Evolutionary conservation across 2,329 filamentous ascomycete species (phyloP), one percentile per base, ranked within the genome.

Genomic region (Coniella lustricola): DNA sequence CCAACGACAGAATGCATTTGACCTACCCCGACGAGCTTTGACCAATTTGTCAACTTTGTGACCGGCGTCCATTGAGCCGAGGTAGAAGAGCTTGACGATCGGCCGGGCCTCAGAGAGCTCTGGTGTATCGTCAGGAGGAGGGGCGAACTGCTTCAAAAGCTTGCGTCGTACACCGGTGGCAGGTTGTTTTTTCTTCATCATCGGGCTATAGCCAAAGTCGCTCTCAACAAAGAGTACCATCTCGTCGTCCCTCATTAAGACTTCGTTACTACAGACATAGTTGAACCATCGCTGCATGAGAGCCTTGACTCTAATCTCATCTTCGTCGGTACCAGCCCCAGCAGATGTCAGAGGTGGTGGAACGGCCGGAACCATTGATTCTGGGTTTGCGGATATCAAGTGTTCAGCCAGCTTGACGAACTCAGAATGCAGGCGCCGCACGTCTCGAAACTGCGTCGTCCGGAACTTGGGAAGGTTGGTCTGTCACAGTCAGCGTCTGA

Each of bases 201-300:
- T 86, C 1, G 93, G 93, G 61, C 90, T 96, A 67, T 98, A 98
- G 35, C 93, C 93, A 65, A 96, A 97, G 65, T 98, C 93, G 63
- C 89, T 95, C 69, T 98, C 93, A n/a, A 98, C 90, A 60, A 98
- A 98, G 52, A 97, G 83, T 4, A 96, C 82, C 82, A 97, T 91
- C 69, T 98, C 93, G 54, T 97, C 91, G 63, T 98, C 93, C 54
- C 86, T 82, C 74, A 95, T 95, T 7, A 98, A 78, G 1, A 94
- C 83, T 32, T 97, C 90, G 58, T 93, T 97, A 60, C 80, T 81
- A 69, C 93, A 95, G 17, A 98, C 85, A 51, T 87, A 87, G 66
- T 95, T 96, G 59, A 98, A 76, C 93, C 93, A 98, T 63, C 90
- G 78, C 68, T 98, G 93, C 72, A 98, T 79, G 8, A 88, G 79